A percentile compares a stretch with the other conserved stretches of the same genome.
These are phyloP conservation scores for Pseudofabraea citricarpa DNA, from an alignment of 2,329 filamentous ascomycete species.

Conservation along the genomic window DNA sequence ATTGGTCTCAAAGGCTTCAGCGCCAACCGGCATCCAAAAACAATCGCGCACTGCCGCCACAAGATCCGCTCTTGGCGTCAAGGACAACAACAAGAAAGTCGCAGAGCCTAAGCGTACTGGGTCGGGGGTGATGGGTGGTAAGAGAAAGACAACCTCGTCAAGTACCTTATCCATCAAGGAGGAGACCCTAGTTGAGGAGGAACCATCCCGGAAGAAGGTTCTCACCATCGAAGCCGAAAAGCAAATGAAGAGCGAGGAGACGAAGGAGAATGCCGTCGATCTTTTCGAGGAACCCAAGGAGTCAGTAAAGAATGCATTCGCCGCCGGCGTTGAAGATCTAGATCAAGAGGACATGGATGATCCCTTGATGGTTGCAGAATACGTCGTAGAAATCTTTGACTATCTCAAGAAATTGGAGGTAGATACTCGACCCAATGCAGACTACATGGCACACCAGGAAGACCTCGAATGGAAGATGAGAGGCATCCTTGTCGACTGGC, in stretches of 20 bases:
- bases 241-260: conserved; percentile 30
- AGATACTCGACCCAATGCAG: conserved; percentile 75
- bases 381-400: conserved; percentile 95
- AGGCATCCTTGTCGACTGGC: conserved; percentile 94
- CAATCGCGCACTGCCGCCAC: conserved; percentile 50
- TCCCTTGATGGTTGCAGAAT: conserved; percentile 96
- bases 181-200: conserved; percentile 54
- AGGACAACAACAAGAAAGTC: conserved; percentile 61
- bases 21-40: conserved; percentile 81
- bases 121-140: conserved; percentile 58
- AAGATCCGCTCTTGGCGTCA: conserved; percentile 58
- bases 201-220: conserved; percentile 63
- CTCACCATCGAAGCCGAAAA: conserved; percentile 49
- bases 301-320: conserved; percentile 21
- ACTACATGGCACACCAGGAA: conserved; percentile 93
- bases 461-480: conserved; percentile 99
- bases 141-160: conserved; percentile 59
- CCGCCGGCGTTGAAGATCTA: conserved; percentile 55
- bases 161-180: conserved; percentile 55
- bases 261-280: conserved; percentile 31
- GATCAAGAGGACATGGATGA: conserved; percentile 88
- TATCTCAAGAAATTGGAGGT: conserved; percentile 86
- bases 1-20: conserved; percentile 73
- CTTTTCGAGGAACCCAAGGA: conserved; percentile 22
- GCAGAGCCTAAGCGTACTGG: conserved; percentile 70